Evolutionary conservation across 2,329 filamentous ascomycete species (phyloP), one percentile per base, ranked within the genome.

Genomic region (Colletotrichum echinochloae): DNA sequence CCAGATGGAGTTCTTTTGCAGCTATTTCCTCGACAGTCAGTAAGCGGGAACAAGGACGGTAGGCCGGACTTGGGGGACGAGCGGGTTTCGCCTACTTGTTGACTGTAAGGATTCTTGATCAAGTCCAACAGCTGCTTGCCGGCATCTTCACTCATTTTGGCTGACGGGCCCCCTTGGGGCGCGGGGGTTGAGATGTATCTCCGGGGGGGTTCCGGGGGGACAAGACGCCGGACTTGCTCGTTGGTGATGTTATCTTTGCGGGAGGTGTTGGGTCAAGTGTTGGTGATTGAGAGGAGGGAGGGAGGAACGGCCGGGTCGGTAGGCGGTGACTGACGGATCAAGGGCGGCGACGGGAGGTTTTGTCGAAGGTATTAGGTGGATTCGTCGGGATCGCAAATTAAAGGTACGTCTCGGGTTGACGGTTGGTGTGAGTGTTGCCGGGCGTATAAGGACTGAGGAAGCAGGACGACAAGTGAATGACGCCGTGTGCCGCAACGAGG

Each of bases 1-100:
- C 81, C 91, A 90, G 71, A 98, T 86, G 52, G 94, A 92, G 67
- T 87, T 82, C 77, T 84, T 77, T 76, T 81, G 80, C 48, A 86
- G 79, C 84, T 86, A 72, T 46, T 41, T 46, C n/a, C 26, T 26
- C 41, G 5, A 7, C 11, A 37, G 37, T 48, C 46, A 61, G 49
- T 7, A 60, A 8, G 0, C 26, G n/a, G 52, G 30, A 23, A 28
- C 20, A 16, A 16, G 6, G 26, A 14, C 33, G 26, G 18, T 20
- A 23, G 6, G 35, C 5, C 18, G 1, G 26, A n/a, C n/a, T 12
- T 0, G 23, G 20, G 2, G 8, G n/a, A 23, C 2, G 11, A n/a
- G 20, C 23, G 35, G n/a, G 5, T 44, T 3, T 23, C 48, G 48
- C 78, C 76, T 80, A 87, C 86, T 77, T 81, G 79, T 64, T 81